Percentiles rank a stretch among this genome's conserved stretches.
These are phyloP conservation scores for Hypoxylon fuscum DNA, from an alignment of 495 filamentous ascomycete genomes.

Conservation along the genomic window DNA sequence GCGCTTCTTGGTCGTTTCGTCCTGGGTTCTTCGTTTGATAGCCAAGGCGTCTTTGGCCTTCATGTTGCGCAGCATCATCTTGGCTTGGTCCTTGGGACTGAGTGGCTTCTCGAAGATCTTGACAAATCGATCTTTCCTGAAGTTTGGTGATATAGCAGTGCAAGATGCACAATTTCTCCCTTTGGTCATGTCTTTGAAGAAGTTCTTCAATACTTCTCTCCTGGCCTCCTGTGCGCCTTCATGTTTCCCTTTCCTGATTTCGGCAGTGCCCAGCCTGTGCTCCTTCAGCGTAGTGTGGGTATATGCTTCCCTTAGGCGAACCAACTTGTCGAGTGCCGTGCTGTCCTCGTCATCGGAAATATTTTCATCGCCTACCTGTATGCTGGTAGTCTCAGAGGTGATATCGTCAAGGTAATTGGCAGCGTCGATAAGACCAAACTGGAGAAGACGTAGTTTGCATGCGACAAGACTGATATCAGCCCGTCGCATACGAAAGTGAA, in stretches of 20 bases:
- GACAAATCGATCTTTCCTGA: slow-evolving; percentile 83
- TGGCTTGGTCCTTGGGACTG: slow-evolving; percentile 70
- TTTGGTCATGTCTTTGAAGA: slow-evolving; percentile 72
- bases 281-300: slow-evolving; percentile 71
- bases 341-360: slow-evolving; percentile 40
- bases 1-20: slow-evolving; percentile 45
- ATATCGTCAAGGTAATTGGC: slow-evolving; percentile 70
- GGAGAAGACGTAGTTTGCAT: slow-evolving; percentile 88
- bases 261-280: slow-evolving; percentile 59
- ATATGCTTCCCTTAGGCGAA: slow-evolving; percentile 72
- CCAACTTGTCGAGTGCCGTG: slow-evolving; percentile 53
- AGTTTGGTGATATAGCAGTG: slow-evolving; percentile 75
- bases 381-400: slow-evolving; percentile 44
- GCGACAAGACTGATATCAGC: slow-evolving; percentile 75
- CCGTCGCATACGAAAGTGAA: slow-evolving; percentile 77
- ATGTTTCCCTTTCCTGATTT: slow-evolving; percentile 73
- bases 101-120: slow-evolving; percentile 94
- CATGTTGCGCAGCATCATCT: slow-evolving; percentile 76
- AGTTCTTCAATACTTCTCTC: slow-evolving; percentile 77
- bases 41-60: slow-evolving; percentile 69
- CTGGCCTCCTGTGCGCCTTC: slow-evolving; percentile 81
- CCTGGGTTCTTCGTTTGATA: slow-evolving; percentile 40
- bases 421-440: slow-evolving; percentile 82
- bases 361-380: slow-evolving; percentile 41
- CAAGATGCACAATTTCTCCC: slow-evolving; percentile 79